Base-by-base conservation (phyloP, 805 yeast genomes). In the Wickerhamiella galacta region DNA sequence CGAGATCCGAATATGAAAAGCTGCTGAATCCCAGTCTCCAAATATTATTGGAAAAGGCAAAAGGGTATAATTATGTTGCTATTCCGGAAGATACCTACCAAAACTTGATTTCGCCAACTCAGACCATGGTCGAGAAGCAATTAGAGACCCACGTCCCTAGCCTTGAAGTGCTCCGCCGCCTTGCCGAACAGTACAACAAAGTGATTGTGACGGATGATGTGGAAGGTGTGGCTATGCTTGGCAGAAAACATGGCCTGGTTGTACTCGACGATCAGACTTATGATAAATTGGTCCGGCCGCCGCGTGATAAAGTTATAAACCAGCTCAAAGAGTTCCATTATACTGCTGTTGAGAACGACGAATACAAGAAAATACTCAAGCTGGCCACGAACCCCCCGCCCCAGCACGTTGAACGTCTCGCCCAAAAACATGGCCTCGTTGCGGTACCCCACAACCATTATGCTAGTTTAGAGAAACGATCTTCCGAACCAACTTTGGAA, bases 401-500 rank as follows among this genome's bases (percentile, higher is more conserved):
- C 28, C 32, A 44, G 16, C 46, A 39, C n/a, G 35, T 48, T 10
- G 46, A 39, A 23, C 19, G 30, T 11, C 42, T 44, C 35, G 55
- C 60, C 16, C 35, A 39, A 16, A 38, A 35, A 6, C 35, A 40
- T 19, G 54, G 53, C 11, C 42, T 52, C 34, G 45, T 43, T 11
- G 46, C 46, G 3, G 22, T 57, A 2, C 39, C 46, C 11, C 27
- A 30, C 31, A 43, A 39, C 6, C 37, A 40, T 15, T 30, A 6
- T 16, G 28, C 6, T 5, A n/a, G 16, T 5, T 16, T 25, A 8
- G 18, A 14, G 8, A 6, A n/a, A 11, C 6, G 18, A 10, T 16
- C 18, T 5, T 7, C 6, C 11, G 16, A 25, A 14, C 28, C 28
- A 6, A 15, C n/a, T 19, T 12, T 25, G 18, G 18, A 25, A 6